Base-by-base conservation (phyloP, 1,284 basidiomycete genomes). In the Austroboletus niveus region DNA sequence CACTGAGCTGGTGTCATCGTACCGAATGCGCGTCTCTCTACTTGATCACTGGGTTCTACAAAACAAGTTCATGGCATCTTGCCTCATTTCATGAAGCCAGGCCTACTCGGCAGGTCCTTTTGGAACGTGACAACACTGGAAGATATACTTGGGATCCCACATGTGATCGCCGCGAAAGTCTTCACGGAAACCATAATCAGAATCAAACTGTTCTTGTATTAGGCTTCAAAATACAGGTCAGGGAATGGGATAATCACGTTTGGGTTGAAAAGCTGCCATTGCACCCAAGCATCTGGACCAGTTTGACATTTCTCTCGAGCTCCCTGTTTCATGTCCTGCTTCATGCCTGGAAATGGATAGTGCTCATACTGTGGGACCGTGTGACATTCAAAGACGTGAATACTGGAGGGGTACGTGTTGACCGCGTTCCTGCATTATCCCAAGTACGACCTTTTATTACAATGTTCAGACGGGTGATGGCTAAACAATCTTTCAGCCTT, bases 11-110 rank as follows among this genome's bases (percentile, higher is more conserved):
- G 54, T 39, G 17, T 57, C 4, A 24, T 43, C 44, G 14, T 29
- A 22, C 30, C n/a, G 4, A 32, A 27, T 32, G 0, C 30, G 34
- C 29, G 5, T 56, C 53, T 2, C 31, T 55, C 12, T 43, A 55
- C 20, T 7, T 55, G 4, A 30, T 55, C 17, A 55, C 53, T 3
- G 53, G 53, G 7, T 43, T 50, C 17, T 31, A 47, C 8, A 43
- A 41, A 38, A 34, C 36, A 20, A n/a, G 2, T 39, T 39, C 36
- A 20, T 39, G 36, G 36, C 17, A 17, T 39, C 36, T 39, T 8
- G 52, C 42, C 1, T 53, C 52, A 5, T 54, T 53, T 15, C 7
- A 20, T 22, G 2, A 24, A 8, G 38, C 30, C 3, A 2, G 3
- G 42, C 41, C 8, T 2, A 24, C 5, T 54, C 35, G 6, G 39